These are phyloP conservation scores for Silene latifolia DNA, from an alignment of 148 eudicot species.

Conservation along the genomic window DNA sequence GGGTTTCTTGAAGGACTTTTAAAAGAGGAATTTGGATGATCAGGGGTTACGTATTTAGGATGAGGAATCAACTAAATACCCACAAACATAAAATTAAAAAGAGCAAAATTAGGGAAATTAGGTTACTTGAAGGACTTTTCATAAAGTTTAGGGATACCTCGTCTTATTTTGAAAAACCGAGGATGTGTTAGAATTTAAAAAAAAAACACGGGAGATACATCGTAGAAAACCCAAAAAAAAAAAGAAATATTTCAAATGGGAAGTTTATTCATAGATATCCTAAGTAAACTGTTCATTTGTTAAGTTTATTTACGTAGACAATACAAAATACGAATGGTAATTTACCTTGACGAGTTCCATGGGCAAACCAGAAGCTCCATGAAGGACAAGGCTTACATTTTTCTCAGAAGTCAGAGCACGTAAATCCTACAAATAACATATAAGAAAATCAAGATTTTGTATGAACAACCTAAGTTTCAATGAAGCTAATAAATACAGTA, in stretches of 20 bases:
- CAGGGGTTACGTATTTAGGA: no score
- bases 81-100: no score
- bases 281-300: background rate
- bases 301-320: background rate
- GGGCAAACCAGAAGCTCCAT: slow-evolving; percentile 94
- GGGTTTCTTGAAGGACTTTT: no score
- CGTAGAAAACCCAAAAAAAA: no score
- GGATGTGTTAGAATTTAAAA: no score
- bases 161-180: no score
- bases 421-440: slow-evolving; percentile 50
- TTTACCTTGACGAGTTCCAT: slow-evolving; percentile 72
- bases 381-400: slow-evolving; percentile 80
- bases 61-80: no score
- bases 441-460: background rate
- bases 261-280: background rate
- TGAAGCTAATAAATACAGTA: slow-evolving; percentile 2
- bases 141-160: no score
- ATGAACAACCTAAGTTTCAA: background rate
- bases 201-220: no score
- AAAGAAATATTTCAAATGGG: background rate
- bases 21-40: no score
- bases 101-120: no score
- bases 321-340: background rate
- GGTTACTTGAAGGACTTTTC: no score
- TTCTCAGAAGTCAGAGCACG: slow-evolving; percentile 55